These are phyloP conservation scores for Nakazawaea ishiwadae DNA, from an alignment of 805 yeast species.

Conservation along the genomic window DNA sequence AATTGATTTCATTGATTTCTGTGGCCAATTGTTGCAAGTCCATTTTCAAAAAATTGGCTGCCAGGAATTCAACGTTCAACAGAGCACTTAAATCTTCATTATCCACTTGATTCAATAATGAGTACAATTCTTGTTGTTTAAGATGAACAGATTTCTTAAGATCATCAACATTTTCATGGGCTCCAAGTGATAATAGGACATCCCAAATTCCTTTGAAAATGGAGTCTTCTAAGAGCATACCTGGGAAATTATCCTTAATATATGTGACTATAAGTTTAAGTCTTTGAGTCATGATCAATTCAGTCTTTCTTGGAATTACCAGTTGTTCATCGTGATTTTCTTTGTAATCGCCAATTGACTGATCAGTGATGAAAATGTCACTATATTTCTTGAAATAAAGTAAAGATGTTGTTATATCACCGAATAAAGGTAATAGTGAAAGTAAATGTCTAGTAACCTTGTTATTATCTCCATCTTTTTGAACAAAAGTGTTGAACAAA, in stretches of 20 bases:
- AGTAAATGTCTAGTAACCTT: constrained; percentile 36
- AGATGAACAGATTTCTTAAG: constrained; percentile 49
- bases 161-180: constrained; percentile 44
- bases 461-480: constrained; percentile 22
- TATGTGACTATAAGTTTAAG: constrained; percentile 49
- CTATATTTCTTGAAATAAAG: constrained; percentile 32
- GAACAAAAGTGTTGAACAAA: constrained; percentile 42
- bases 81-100: neutral
- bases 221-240: constrained; percentile 62
- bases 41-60: constrained; percentile 48
- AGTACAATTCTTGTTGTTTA: constrained; percentile 42
- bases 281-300: constrained; percentile 42
- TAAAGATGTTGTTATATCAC: constrained; percentile 39
- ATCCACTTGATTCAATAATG: constrained; percentile 28
- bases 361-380: constrained; percentile 19
- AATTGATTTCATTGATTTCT: constrained; percentile 63
- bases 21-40: constrained; percentile 52
- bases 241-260: constrained; percentile 55
- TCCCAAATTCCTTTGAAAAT: constrained; percentile 55
- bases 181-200: constrained; percentile 44
- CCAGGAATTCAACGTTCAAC: constrained; percentile 16
- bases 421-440: constrained; percentile 50
- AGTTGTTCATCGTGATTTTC: constrained; percentile 3
- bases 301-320: constrained; percentile 27
- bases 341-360: neutral